A percentile compares a stretch with the other conserved stretches of the same genome.
Conservation (phyloP, 441 rosid species). For the Dalechampia spathulata region DNA sequence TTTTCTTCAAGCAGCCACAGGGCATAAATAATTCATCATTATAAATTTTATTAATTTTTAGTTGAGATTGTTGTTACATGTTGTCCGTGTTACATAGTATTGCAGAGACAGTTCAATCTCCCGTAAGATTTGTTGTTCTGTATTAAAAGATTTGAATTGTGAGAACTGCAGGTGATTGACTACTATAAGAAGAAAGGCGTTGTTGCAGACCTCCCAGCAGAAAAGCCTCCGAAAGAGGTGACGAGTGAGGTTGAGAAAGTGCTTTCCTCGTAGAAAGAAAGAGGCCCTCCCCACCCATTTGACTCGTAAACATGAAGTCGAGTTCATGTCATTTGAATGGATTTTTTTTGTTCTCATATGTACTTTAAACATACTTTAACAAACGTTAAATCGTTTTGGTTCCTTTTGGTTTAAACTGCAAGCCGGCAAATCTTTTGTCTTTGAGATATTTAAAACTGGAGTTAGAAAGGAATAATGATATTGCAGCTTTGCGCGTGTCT, state of each 20-base stretch:
- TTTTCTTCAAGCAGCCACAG: too few relatives aligned
- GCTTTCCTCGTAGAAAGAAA: slow-evolving; percentile 33
- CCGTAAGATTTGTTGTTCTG: too few relatives aligned
- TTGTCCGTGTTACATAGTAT: too few relatives aligned
- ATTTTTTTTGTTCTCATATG: slow-evolving; percentile 17
- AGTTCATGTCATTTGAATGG: background rate
- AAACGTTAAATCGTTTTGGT: background rate
- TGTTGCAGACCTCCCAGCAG: slow-evolving; percentile 72
- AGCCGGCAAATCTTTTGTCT: slow-evolving; percentile 7
- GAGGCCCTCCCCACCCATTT: background rate
- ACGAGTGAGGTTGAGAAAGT: slow-evolving; percentile 69
- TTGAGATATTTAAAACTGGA: slow-evolving; percentile 12
- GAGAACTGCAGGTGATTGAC: slow-evolving; percentile 57
- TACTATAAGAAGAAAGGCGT: slow-evolving; percentile 66
- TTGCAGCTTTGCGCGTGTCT: background rate
- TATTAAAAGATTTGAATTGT: background rate
- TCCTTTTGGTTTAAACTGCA: slow-evolving; percentile 1
- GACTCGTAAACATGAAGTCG: background rate
- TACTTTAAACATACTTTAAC: slow-evolving; percentile 5
- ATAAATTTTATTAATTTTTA: too few relatives aligned
- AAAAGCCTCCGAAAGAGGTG: slow-evolving; percentile 74
- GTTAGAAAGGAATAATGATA: slow-evolving; percentile 15
- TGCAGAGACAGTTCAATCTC: too few relatives aligned
- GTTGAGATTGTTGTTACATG: too few relatives aligned
- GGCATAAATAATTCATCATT: too few relatives aligned